Base-by-base conservation (phyloP, 306 rosid species). In the Rosa multiflora region DNA sequence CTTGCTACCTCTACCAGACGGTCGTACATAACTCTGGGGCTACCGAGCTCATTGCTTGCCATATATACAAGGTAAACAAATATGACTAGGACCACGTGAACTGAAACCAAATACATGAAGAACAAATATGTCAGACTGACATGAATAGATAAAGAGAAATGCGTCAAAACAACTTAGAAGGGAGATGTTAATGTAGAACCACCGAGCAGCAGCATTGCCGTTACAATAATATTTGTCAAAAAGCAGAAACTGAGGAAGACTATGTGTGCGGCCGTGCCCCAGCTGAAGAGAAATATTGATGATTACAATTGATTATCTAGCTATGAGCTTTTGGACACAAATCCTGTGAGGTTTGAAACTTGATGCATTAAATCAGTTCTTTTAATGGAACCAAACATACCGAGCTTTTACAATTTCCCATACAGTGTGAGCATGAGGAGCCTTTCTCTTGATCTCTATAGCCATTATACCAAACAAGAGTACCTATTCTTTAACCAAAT, bases 331-430 rank as follows among this genome's bases (percentile, higher is more conserved):
- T 53, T 15, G n/a, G 37, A 52, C 35, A 32, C 74, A 44, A 56
- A 56, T 62, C 59, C 9, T 48, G 21, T 47, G 53, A 75, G 70
- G 64, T 48, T 67, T 55, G 58, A 68, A 39, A 18, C 14, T 21
- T 10, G 14, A 4, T 13, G 52, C 58, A 62, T 11, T 14, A 13
- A 69, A 6, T 55, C 10, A n/a, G 17, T 63, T 8, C 15, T 39
- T 46, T 37, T n/a, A 32, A 35, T 51, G 40, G 47, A n/a, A 74
- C 44, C 62, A 62, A 47, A 81, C 92, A 21, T 85, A 92, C 97
- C 97, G 97, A 58, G 98, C 97, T 84, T 87, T 94, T 76, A 91
- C 97, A 43, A 94, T 94, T 87, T 94, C 97, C 66, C 98, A 94
- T 23, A 92, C 95, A 15, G 98, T 92, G 67, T 94, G 98, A 78